phyloP scores from a whole-genome alignment of 805 yeast species.

The Wickerhamomyces rabaulensis region DNA sequence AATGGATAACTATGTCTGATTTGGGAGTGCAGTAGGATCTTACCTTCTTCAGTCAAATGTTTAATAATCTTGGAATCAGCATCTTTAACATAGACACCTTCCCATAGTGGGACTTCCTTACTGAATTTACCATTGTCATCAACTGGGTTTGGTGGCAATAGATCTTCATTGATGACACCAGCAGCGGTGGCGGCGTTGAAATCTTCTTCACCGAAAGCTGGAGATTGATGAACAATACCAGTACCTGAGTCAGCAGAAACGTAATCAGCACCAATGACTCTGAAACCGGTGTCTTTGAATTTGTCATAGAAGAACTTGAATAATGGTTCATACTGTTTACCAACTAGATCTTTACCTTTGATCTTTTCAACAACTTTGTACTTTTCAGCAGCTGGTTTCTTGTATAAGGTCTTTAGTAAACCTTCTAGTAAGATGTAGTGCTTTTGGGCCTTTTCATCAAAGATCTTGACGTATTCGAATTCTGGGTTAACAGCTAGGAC shows the following conservation, averaged over 20 bases:
- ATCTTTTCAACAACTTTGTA: slow-evolving; percentile 76
- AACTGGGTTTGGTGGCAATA: slow-evolving; percentile 86
- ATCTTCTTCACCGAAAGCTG: slow-evolving; percentile 99
- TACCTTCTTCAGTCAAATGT: slow-evolving; percentile 70
- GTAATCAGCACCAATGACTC: slow-evolving; percentile 75
- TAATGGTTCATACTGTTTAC: slow-evolving; percentile 75
- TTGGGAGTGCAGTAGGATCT: slow-evolving; percentile 71
- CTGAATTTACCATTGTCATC: slow-evolving; percentile 92
- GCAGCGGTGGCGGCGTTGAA: slow-evolving; percentile 70
- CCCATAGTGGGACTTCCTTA: slow-evolving; percentile 63
- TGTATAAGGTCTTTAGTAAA: slow-evolving; percentile 78
- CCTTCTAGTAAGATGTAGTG: slow-evolving; percentile 82
- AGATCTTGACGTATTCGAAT: slow-evolving; percentile 87
- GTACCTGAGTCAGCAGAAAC: slow-evolving; percentile 96
- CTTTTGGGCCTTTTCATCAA: slow-evolving; percentile 79
- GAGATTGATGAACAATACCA: slow-evolving; percentile 97
- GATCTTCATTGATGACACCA: slow-evolving; percentile 67
- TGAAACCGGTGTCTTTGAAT: slow-evolving; percentile 74
- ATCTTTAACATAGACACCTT: slow-evolving; percentile 87
- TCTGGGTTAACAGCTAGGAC: slow-evolving; percentile 89
- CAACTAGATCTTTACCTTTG: slow-evolving; percentile 75
- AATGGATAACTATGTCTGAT: slow-evolving; percentile 95
- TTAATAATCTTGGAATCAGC: slow-evolving; percentile 92
- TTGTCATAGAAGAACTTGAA: slow-evolving; percentile 75
- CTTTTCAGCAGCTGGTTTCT: slow-evolving; percentile 90